These are phyloP conservation scores for Solanum hybrid DNA, from an alignment of 305 asterid species.

Conservation along the genomic window DNA sequence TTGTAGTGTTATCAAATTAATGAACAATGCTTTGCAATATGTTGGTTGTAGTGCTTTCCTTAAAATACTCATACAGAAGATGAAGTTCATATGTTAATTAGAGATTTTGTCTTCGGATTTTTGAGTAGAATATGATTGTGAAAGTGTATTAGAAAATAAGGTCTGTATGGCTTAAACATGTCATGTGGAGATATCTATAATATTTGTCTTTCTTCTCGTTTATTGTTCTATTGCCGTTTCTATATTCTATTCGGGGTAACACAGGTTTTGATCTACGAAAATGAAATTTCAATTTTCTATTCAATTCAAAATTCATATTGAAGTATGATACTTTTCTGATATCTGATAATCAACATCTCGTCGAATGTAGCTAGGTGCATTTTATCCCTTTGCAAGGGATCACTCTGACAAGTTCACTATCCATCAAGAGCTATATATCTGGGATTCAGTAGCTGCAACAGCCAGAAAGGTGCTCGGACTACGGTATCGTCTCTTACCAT, in stretches of 20 bases:
- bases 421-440: conserved; percentile 62
- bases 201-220: background rate
- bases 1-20: background rate
- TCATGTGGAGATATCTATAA: background rate
- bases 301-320: background rate
- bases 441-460: conserved; percentile 79
- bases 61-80: background rate
- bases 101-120: background rate
- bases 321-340: background rate
- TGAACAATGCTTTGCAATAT: background rate
- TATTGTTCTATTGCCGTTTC: background rate
- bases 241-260: background rate
- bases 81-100: background rate
- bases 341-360: background rate
- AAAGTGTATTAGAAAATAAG: background rate
- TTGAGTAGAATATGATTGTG: background rate
- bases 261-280: background rate
- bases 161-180: background rate
- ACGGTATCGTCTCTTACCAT: conserved; percentile 63
- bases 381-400: conserved; percentile 84
- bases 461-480: conserved; percentile 62
- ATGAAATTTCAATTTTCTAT: background rate
- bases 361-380: conserved; percentile 72
- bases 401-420: conserved; percentile 24
- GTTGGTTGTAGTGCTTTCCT: background rate